Conservation (phyloP, 2,329 filamentous ascomycete species). For the Orbilia quercus region DNA sequence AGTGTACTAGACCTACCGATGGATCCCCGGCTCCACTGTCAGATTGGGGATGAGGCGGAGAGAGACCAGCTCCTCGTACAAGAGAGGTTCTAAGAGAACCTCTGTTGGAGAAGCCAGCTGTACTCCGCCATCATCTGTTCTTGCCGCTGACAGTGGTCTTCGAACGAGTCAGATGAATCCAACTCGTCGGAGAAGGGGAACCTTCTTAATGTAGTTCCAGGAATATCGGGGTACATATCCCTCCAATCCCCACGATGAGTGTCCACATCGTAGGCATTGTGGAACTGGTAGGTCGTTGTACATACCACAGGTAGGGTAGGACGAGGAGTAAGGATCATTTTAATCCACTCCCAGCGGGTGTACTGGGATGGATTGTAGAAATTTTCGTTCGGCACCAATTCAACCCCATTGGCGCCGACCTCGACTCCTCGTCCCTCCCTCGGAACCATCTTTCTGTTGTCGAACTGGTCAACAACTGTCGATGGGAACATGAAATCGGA, state of each 20-base stretch:
- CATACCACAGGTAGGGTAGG: conserved; percentile 15
- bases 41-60: conserved; percentile 17
- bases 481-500: conserved; percentile 41
- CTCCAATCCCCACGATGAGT: conserved; percentile 30
- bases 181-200: conserved; percentile 25
- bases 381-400: conserved; percentile 32
- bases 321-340: conserved; percentile 40
- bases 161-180: background rate
- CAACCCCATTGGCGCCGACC: background rate
- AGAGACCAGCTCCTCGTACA: conserved; percentile 5
- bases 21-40: background rate
- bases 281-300: conserved; percentile 33
- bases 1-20: background rate
- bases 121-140: conserved; percentile 4
- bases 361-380: conserved; percentile 36
- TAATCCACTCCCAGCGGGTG: conserved; percentile 27
- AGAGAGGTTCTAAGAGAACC: conserved; percentile 6
- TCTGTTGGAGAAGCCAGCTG: conserved; percentile 2
- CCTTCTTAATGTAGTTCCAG: conserved; percentile 22
- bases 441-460: conserved; percentile 43
- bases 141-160: conserved; percentile 2
- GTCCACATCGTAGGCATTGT: conserved; percentile 25
- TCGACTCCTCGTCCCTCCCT: conserved; percentile 12
- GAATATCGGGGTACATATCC: conserved; percentile 34
- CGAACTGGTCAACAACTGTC: conserved; percentile 36